These are phyloP conservation scores for Gentiana straminea DNA, from an alignment of 257 asterid genomes.

Conservation along the genomic window DNA sequence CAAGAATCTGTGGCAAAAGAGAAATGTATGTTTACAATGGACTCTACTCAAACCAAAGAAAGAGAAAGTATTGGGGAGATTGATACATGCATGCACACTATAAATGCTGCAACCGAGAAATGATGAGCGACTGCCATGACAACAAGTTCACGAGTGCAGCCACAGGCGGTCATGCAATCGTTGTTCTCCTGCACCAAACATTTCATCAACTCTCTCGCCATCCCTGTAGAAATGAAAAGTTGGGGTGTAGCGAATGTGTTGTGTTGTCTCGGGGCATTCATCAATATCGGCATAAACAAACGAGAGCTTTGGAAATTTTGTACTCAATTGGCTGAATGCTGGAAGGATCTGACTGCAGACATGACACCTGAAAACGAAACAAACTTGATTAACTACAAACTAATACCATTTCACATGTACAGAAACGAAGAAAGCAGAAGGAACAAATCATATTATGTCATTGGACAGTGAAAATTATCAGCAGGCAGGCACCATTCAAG, in stretches of 20 bases:
- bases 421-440: not conserved
- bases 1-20: too few relatives aligned
- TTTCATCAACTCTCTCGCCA: conserved; percentile 87
- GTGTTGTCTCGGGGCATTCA: conserved; percentile 85
- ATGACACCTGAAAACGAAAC: conserved; percentile 44
- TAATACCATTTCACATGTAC: not conserved
- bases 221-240: conserved; percentile 78
- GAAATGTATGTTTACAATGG: too few relatives aligned
- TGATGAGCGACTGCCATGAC: too few relatives aligned
- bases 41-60: too few relatives aligned
- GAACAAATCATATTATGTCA: too few relatives aligned
- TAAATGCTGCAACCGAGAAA: too few relatives aligned
- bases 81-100: too few relatives aligned
- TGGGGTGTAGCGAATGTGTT: conserved; percentile 73
- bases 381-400: not conserved
- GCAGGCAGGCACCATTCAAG: too few relatives aligned
- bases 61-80: too few relatives aligned
- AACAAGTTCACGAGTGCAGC: conserved; percentile 52
- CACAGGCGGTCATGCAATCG: conserved; percentile 84
- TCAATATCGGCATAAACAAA: conserved; percentile 87
- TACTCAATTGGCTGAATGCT: conserved; percentile 45
- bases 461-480: not conserved
- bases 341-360: conserved; percentile 86
- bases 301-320: conserved; percentile 51
- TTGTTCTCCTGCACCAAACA: conserved; percentile 88